phyloP scores from a whole-genome alignment of 768 basidiomycete genomes.

The Lentinula boryana region DNA sequence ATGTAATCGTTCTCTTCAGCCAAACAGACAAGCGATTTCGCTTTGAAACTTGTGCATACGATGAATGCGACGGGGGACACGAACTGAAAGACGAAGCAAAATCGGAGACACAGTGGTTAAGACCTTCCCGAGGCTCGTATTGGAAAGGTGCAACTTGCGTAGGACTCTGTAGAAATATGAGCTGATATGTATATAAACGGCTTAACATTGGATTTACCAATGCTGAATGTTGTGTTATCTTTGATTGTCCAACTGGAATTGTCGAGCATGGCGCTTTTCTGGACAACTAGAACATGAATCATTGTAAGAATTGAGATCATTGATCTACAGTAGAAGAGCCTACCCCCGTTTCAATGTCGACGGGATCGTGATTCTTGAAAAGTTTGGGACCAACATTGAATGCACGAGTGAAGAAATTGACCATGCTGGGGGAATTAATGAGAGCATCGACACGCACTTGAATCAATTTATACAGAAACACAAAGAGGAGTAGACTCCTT shows the following conservation, averaged over 20 bases:
- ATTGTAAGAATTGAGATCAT: not conserved
- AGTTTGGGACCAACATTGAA: not conserved
- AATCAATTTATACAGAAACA: not conserved
- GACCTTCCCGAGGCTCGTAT: not conserved
- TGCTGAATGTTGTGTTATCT: too few species aligned
- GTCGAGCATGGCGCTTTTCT: too few species aligned
- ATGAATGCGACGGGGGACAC: too few species aligned
- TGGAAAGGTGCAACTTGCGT: not conserved
- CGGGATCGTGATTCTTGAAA: not conserved
- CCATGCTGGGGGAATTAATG: not conserved
- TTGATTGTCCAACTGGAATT: too few species aligned
- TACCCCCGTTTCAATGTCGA: too few species aligned
- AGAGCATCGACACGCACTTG: not conserved
- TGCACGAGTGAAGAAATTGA: not conserved
- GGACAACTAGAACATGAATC: not conserved
- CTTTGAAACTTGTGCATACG: too few species aligned
- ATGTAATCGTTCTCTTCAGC: too few species aligned
- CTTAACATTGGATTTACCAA: too few species aligned
- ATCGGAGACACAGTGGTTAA: not conserved
- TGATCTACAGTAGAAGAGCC: too few species aligned
- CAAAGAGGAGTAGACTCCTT: too few species aligned
- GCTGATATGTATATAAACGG: too few species aligned
- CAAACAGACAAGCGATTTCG: too few species aligned
- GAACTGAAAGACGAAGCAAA: not conserved
- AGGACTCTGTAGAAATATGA: not conserved